phyloP scores from a whole-genome alignment of 2,329 filamentous ascomycete genomes.

The Ploettnerulaceae sp. region DNA sequence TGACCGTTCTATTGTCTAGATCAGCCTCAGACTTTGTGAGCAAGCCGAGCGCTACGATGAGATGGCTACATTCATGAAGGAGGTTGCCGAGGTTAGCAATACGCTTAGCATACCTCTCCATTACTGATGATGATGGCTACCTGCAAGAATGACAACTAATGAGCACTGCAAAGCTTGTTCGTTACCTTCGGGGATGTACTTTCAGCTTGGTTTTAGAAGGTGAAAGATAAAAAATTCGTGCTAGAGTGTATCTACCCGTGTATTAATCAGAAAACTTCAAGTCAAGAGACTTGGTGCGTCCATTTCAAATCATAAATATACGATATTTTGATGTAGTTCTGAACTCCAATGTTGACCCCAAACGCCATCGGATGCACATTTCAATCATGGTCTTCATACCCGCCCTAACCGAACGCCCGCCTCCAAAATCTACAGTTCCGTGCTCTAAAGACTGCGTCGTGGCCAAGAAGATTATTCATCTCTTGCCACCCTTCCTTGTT shows the following conservation, averaged over 20 bases:
- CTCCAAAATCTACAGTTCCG: neutral
- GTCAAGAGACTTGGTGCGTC: too few relatives aligned
- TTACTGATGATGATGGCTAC: conserved; percentile 13
- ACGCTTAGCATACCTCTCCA: conserved; percentile 23
- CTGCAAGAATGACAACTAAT: conserved; percentile 21
- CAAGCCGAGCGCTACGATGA: conserved; percentile 99
- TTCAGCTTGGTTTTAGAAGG: too few relatives aligned
- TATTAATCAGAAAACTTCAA: too few relatives aligned
- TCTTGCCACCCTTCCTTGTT: conserved; percentile 24
- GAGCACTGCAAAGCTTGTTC: too few relatives aligned
- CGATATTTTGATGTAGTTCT: too few relatives aligned
- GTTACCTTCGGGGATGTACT: too few relatives aligned
- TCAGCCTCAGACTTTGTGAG: conserved; percentile 99
- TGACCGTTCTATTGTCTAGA: too few relatives aligned
- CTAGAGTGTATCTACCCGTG: too few relatives aligned
- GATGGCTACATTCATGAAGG: conserved; percentile 99
- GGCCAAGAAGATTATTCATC: too few relatives aligned
- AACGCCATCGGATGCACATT: neutral
- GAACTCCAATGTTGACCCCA: neutral
- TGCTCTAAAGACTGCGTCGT: too few relatives aligned
- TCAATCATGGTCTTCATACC: neutral
- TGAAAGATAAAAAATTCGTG: too few relatives aligned
- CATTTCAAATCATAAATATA: too few relatives aligned
- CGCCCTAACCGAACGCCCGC: neutral
- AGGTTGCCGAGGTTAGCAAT: conserved; percentile 80